Conservation (phyloP, 805 yeast genomes). For the Ogataea minuta region DNA sequence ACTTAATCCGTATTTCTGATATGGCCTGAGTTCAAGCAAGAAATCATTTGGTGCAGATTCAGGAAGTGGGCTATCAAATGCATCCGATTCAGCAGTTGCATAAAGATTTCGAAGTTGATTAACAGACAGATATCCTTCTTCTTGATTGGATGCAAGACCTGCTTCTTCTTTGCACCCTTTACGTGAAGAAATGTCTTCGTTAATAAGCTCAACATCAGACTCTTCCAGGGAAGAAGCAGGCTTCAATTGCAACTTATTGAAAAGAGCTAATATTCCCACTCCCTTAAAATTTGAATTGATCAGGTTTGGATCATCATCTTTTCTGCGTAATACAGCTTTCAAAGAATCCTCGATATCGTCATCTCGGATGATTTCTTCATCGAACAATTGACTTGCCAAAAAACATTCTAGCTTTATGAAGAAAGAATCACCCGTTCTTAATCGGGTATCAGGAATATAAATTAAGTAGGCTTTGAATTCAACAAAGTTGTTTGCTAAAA, state of each 20-base stretch:
- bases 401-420: slow-evolving; percentile 67
- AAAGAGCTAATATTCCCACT: slow-evolving; percentile 14
- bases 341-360: slow-evolving; percentile 13
- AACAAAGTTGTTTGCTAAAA: slow-evolving; percentile 55
- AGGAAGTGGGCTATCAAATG: slow-evolving; percentile 53
- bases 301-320: neutral
- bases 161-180: too few species aligned
- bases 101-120: slow-evolving; percentile 79
- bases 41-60: slow-evolving; percentile 60
- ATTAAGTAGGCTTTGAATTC: slow-evolving; percentile 56
- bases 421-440: slow-evolving; percentile 77
- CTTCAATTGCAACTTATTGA: slow-evolving; percentile 14
- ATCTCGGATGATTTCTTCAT: slow-evolving; percentile 41
- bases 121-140: slow-evolving; percentile 40
- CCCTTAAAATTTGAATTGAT: slow-evolving; percentile 4
- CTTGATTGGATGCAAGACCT: neutral
- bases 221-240: neutral
- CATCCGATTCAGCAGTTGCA: slow-evolving; percentile 53
- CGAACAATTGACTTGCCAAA: slow-evolving; percentile 30
- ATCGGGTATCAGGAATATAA: slow-evolving; percentile 48
- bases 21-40: slow-evolving; percentile 59
- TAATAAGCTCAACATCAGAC: too few species aligned
- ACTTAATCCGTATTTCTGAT: slow-evolving; percentile 80
- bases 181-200: too few species aligned
- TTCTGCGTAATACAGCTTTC: slow-evolving; percentile 2